phyloP scores from a whole-genome alignment of 805 yeast species.

The Saturnispora zaruensis region DNA sequence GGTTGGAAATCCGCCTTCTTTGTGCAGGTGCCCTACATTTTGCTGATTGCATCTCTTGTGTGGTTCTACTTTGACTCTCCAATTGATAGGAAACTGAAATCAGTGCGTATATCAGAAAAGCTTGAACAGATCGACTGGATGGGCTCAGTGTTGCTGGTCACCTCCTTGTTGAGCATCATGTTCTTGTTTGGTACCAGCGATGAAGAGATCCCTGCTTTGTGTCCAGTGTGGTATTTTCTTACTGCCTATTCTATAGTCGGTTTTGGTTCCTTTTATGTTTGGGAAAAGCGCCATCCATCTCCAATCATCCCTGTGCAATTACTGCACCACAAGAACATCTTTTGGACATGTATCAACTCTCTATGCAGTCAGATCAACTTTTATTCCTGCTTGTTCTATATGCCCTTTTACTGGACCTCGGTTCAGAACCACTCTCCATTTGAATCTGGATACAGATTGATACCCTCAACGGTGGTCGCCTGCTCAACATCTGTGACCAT shows the following conservation, averaged over 20 bases:
- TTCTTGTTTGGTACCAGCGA: constrained; percentile 60
- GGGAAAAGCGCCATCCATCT: constrained; percentile 20
- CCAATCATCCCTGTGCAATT: constrained; percentile 61
- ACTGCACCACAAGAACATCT: constrained; percentile 47
- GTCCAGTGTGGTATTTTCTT: constrained; percentile 31
- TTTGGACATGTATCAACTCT: constrained; percentile 55
- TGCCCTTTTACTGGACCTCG: constrained; percentile 48
- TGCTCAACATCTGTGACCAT: constrained; percentile 59
- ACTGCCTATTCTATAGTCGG: constrained; percentile 2
- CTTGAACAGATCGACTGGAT: constrained; percentile 42
- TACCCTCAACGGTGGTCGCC: constrained; percentile 56
- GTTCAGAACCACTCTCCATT: constrained; percentile 19
- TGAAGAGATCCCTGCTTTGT: constrained; percentile 38
- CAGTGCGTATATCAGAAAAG: not conserved
- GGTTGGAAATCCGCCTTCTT: constrained; percentile 62
- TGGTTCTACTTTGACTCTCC: constrained; percentile 31
- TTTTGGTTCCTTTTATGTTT: constrained; percentile 5
- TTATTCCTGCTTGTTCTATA: constrained; percentile 52
- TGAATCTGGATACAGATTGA: constrained; percentile 32
- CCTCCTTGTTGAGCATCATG: constrained; percentile 46
- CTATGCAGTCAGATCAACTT: constrained; percentile 63
- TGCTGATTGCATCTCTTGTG: constrained; percentile 32
- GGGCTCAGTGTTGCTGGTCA: constrained; percentile 54
- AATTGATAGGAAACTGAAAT: constrained; percentile 19
- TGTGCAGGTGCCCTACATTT: constrained; percentile 44